phyloP scores from a whole-genome alignment of 768 basidiomycete genomes.

The Suillus subaureus region DNA sequence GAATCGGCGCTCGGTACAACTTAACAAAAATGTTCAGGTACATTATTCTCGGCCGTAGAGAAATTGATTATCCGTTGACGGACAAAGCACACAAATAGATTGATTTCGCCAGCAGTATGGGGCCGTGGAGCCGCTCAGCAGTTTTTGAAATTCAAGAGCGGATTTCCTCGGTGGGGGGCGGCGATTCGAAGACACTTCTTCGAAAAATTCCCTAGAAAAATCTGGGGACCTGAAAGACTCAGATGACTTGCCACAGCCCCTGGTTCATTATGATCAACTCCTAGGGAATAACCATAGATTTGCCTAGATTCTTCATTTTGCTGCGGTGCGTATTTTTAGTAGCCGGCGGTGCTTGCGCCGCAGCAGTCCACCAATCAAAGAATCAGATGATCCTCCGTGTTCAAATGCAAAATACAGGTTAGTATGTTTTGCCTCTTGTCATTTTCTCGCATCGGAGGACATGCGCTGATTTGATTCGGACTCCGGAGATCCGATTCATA shows the following conservation, averaged over 20 bases:
- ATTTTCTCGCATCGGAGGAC: not conserved
- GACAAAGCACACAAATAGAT: not conserved
- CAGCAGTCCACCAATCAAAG: not conserved
- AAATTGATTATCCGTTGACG: not conserved
- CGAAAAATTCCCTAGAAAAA: not conserved
- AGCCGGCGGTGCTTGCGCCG: not conserved
- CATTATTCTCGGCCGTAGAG: not conserved
- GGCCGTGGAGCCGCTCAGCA: not conserved
- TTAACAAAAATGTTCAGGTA: not conserved
- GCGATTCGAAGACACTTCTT: not conserved
- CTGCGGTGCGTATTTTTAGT: not conserved
- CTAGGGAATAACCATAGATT: not conserved
- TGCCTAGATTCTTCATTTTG: not conserved
- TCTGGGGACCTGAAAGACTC: not conserved
- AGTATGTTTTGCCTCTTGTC: not conserved
- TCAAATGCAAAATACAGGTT: not conserved
- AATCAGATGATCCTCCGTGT: not conserved
- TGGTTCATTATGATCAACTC: not conserved
- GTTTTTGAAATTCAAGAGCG: not conserved
- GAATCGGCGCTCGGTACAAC: not conserved
- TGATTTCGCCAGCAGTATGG: not conserved
- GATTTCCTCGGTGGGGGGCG: too few species aligned
- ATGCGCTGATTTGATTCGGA: not conserved
- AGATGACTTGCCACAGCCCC: not conserved
- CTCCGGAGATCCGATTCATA: not conserved